A percentile compares a stretch with the other conserved stretches of the same genome.
Conservation (phyloP, 78 protist genomes). For the Cavenderia fasciculata region DNA sequence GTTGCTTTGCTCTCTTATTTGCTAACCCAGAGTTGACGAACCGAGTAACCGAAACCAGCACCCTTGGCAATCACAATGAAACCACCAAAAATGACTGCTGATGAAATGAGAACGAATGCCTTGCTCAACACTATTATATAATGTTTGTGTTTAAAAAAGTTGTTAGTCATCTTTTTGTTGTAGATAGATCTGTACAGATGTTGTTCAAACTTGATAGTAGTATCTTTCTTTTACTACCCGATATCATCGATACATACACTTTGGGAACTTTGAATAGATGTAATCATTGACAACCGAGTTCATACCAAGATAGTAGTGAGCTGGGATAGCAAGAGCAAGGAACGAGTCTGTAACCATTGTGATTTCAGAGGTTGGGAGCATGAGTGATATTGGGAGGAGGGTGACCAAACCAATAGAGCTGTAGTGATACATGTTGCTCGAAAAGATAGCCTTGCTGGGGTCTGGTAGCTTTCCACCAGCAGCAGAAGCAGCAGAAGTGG, state of each 20-base stretch:
- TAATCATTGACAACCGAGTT: conserved; percentile 60
- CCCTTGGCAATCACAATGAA: neutral
- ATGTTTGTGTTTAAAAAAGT: neutral
- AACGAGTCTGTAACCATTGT: conserved; percentile 6
- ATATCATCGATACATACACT: neutral
- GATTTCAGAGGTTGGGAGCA: neutral
- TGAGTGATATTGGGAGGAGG: conserved; percentile 9
- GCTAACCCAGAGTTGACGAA: conserved; percentile 6
- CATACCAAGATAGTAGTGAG: conserved; percentile 47
- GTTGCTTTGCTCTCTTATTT: too few species aligned
- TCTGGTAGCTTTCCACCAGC: conserved; percentile 8
- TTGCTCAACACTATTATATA: neutral
- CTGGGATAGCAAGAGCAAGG: conserved; percentile 24
- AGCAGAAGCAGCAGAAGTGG: neutral
- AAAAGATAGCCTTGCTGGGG: neutral
- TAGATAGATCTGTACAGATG: neutral
- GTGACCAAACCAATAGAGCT: conserved; percentile 30
- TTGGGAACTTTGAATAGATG: conserved; percentile 10
- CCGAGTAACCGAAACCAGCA: neutral
- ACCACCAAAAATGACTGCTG: neutral
- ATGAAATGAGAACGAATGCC: neutral
- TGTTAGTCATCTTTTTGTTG: neutral
- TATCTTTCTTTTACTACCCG: neutral
- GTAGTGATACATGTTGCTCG: conserved; percentile 33
- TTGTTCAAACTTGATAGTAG: neutral